Evolutionary conservation across 306 rosid genomes (phyloP), one percentile per base, ranked within the genome.

Genomic region (Albizia julibrissin): DNA sequence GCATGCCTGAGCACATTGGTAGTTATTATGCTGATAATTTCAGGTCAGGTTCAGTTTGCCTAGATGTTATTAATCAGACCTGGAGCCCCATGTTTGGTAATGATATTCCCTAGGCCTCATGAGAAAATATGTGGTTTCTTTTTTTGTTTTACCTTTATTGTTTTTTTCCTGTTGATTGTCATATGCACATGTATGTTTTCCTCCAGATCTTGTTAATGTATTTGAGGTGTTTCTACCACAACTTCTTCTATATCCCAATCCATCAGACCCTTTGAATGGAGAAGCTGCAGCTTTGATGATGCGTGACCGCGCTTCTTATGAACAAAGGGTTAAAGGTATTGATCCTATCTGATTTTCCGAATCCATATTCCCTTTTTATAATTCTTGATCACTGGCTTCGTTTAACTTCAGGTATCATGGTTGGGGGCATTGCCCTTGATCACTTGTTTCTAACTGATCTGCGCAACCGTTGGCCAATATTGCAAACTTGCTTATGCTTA

Each of bases 11-110:
- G 65, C 73, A 26, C 73, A 10, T 75, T 85, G 68, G 76, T 85
- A 52, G 74, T 64, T 80, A 66, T 66, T 37, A 64, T 64, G 2
- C 67, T 40, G 10, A 49, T 56, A 46, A 56, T 74, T 87, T 80
- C 90, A 89, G 92, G 92, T 87, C 92, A 21, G 92, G 92, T 80
- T 87, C 90, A n/a, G 88, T 89, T 83, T 89, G 92, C 85, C 86
- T 89, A 52, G 92, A 89, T 87, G 92, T 87, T 56, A 89, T 89
- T 81, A 89, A 89, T 80, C 92, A 89, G 83, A 87, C 86, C 72
- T 89, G 92, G 92, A 89, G 92, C 79, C 92, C 92, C 77, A 89
- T 89, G 92, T 89, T 82, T 66, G 92, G 92, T 89, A 85, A 80
- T 71, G 70, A 74, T 80, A 70, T 69, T 77, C 52, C 29, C 29